phyloP scores from a whole-genome alignment of 805 yeast genomes.

The Cyberlindnera samutprakarnensis region DNA sequence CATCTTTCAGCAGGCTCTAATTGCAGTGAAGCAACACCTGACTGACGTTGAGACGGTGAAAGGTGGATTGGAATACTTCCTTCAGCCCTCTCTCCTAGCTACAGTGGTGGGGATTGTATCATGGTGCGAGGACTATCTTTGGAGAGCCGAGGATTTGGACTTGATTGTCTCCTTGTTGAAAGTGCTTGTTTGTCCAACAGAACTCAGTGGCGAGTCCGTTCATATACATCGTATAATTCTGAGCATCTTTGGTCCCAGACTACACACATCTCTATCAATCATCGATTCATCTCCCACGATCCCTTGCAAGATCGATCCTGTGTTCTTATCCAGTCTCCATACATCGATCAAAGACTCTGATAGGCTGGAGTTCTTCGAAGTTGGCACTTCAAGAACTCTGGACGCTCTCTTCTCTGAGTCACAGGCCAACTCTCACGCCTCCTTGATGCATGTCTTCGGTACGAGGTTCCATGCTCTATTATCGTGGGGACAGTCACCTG shows the following conservation, averaged over 20 bases:
- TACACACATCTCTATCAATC: conserved; percentile 10
- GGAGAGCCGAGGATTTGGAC: conserved; percentile 25
- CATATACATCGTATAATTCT: conserved; percentile 36
- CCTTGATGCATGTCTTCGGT: conserved; percentile 13
- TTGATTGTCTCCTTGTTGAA: conserved; percentile 32
- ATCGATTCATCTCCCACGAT: conserved; percentile 6
- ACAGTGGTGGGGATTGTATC: conserved; percentile 47
- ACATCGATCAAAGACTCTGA: conserved; percentile 2
- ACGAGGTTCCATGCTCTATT: conserved; percentile 14
- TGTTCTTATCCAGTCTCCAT: conserved; percentile 11
- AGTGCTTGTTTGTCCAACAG: conserved; percentile 33
- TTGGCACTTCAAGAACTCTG: conserved; percentile 7
- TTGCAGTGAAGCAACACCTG: conserved; percentile 47
- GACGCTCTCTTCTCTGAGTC: background rate
- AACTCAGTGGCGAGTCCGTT: conserved; percentile 38
- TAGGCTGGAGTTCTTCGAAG: conserved; percentile 7
- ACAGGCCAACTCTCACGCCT: conserved; percentile 1
- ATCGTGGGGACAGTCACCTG: conserved; percentile 19
- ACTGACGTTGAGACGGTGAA: conserved; percentile 53
- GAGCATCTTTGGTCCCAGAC: conserved; percentile 13
- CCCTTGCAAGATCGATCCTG: conserved; percentile 12
- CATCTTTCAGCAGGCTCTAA: conserved; percentile 64
- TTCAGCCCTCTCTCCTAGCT: conserved; percentile 67
- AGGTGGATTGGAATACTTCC: conserved; percentile 81
- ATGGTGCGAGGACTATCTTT: conserved; percentile 38